Percentiles rank a stretch among this genome's conserved stretches.
These are phyloP conservation scores for Rachicladosporium sp. DNA, from an alignment of 2,329 filamentous ascomycete species.

Conservation along the genomic window DNA sequence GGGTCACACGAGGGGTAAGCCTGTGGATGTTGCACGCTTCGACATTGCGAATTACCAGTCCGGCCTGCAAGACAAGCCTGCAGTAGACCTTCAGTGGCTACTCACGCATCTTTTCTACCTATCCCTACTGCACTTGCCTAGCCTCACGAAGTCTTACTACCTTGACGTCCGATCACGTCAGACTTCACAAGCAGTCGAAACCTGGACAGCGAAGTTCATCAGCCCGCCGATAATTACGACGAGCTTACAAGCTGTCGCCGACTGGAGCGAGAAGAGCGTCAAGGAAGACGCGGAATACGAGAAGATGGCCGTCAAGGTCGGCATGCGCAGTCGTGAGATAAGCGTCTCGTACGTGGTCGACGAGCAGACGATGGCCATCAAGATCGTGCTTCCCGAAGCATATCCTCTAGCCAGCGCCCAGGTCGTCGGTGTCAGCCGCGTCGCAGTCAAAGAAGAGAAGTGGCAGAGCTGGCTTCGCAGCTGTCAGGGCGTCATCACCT, in stretches of 20 bases:
- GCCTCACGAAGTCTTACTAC: conserved; percentile 74
- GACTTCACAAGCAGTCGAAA: conserved; percentile 65
- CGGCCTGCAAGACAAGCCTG: conserved; percentile 43
- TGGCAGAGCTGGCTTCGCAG: conserved; percentile 86
- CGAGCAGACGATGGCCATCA: conserved; percentile 70
- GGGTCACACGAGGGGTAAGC: conserved; percentile 62
- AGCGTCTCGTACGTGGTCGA: conserved; percentile 79
- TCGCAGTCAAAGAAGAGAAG: conserved; percentile 79
- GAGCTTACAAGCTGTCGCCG: conserved; percentile 54
- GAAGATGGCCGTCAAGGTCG: conserved; percentile 57
- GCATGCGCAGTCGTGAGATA: conserved; percentile 59
- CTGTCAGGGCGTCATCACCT: conserved; percentile 84
- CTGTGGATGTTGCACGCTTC: conserved; percentile 58
- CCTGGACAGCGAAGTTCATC: conserved; percentile 75
- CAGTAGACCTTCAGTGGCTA: conserved; percentile 70
- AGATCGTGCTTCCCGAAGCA: conserved; percentile 62
- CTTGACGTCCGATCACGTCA: conserved; percentile 66
- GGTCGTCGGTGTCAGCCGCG: conserved; percentile 66
- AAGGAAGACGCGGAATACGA: conserved; percentile 33
- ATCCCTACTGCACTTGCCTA: conserved; percentile 62
- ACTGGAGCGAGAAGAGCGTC: conserved; percentile 44
- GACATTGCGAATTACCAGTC: conserved; percentile 54
- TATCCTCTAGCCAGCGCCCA: conserved; percentile 73
- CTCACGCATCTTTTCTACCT: conserved; percentile 79
- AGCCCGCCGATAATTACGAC: conserved; percentile 57